phyloP scores from a whole-genome alignment of 169 alveolate species.

The Plasmodium billcollinsi region DNA sequence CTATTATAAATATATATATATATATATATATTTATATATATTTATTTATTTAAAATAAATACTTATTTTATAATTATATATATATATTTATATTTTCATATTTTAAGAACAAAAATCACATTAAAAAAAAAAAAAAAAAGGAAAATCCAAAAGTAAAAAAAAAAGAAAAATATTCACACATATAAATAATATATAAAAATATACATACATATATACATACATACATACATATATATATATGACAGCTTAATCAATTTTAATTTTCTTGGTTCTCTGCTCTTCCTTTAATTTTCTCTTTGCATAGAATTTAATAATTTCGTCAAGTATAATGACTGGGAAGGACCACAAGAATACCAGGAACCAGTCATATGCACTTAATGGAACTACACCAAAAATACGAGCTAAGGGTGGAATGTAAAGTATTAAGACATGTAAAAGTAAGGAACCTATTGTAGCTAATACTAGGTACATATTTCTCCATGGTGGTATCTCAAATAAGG shows the following conservation, averaged over 20 bases:
- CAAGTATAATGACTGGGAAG: constrained; percentile 97
- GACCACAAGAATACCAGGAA: constrained; percentile 95
- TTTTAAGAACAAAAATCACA: constrained; percentile 20
- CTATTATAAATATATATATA: no score
- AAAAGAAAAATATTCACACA: neutral
- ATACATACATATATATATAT: neutral
- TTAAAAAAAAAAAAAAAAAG: neutral
- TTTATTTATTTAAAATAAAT: no score
- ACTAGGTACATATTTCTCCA: constrained; percentile 96
- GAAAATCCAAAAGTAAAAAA: neutral
- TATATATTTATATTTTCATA: neutral
- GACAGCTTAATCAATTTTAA: constrained; percentile 9
- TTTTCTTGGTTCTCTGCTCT: constrained; percentile 13
- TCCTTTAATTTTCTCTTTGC: constrained; percentile 84
- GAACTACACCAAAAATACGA: constrained; percentile 93
- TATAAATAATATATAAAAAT: neutral
- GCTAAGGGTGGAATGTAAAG: constrained; percentile 96
- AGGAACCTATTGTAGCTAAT: constrained; percentile 93
- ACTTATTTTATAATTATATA: no score
- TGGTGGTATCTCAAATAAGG: constrained; percentile 96
- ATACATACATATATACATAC: no score
- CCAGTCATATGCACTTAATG: constrained; percentile 95
- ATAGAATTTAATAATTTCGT: constrained; percentile 95
- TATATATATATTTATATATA: neutral
- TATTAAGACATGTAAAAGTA: constrained; percentile 93